Base-by-base conservation (phyloP, 176 grass and related monocot genomes). In the Metroxylon sagu region DNA sequence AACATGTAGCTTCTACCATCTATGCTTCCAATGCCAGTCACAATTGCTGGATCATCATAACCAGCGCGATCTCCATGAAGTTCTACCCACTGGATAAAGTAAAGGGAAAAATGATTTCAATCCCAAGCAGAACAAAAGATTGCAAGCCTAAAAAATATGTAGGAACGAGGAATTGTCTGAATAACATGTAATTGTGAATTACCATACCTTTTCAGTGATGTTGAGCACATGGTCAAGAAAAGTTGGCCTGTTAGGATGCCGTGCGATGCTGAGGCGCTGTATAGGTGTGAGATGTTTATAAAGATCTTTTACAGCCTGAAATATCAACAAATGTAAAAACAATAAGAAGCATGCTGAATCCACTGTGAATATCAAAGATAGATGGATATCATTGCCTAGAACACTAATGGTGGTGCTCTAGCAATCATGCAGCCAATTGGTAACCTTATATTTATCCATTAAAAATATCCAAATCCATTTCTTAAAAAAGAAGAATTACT, bases 211-310 rank as follows among this genome's bases (percentile, higher is more conserved):
- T 14, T 82, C 79, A 48, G 79, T 71, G 43, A 82, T 82, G 66
- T 82, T 82, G 18, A 76, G 59, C 29, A 82, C 72, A 66, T 82
- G 79, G 48, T 82, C 79, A 29, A 82, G 71, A 68, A 82, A 82
- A 52, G 79, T 82, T 69, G 79, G 79, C 21, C 79, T 82, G 60
- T 82, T 73, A 49, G 79, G 79, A 63, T 82, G 79, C 30, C 79
- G 71, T 1, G 79, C 79, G 50, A 82, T 82, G 29, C 53, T 60
- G 59, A 82, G 26, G 19, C 72, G 51, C 66, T 82, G 70, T 43
- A 82, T 76, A 12, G 79, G 79, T 39, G 72, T 74, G 30, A 82
- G 39, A 54, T 63, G 49, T 54, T 30, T 59, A 35, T 82, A 82
- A 54, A 82, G 65, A 25, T 64, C 59, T 62, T 73, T 73, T 15